These are phyloP conservation scores for Fusarium graminum DNA, from an alignment of 2,329 filamentous ascomycete species.

Conservation along the genomic window DNA sequence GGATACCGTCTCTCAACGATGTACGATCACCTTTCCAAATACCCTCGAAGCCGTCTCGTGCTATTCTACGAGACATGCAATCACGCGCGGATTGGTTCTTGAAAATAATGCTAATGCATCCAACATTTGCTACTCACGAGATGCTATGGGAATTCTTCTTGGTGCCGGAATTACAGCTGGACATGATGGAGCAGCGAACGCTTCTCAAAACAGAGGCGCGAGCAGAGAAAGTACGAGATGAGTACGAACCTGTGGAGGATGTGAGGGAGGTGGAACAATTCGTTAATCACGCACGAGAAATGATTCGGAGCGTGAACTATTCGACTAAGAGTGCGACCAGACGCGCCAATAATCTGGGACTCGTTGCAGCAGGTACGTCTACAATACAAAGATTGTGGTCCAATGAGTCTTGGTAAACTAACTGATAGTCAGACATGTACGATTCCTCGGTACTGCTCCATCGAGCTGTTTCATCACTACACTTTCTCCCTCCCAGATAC, in stretches of 20 bases:
- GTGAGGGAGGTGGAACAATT: constrained; percentile 93
- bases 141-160: constrained; percentile 99
- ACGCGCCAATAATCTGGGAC: constrained; percentile 79
- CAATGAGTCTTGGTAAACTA: constrained; percentile 46
- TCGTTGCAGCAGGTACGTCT: constrained; percentile 69
- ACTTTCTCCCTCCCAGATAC: constrained; percentile 77
- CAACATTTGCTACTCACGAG: constrained; percentile 95
- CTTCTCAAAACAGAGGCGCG: constrained; percentile 87
- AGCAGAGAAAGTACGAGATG: constrained; percentile 86
- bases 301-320: constrained; percentile 85
- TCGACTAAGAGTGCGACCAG: constrained; percentile 86
- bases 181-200: constrained; percentile 90
- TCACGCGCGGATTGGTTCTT: constrained; percentile 88
- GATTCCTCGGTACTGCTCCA: constrained; percentile 72
- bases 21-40: constrained; percentile 92
- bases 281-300: constrained; percentile 89
- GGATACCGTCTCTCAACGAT: constrained; percentile 84
- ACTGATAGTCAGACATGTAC: constrained; percentile 69
- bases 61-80: constrained; percentile 89
- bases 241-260: constrained; percentile 86
- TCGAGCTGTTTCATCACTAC: constrained; percentile 65
- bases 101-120: constrained; percentile 85
- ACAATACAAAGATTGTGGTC: not conserved
- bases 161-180: constrained; percentile 90
- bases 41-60: constrained; percentile 88